phyloP scores from a whole-genome alignment of 305 asterid species.

The Fraxinus floribunda region DNA sequence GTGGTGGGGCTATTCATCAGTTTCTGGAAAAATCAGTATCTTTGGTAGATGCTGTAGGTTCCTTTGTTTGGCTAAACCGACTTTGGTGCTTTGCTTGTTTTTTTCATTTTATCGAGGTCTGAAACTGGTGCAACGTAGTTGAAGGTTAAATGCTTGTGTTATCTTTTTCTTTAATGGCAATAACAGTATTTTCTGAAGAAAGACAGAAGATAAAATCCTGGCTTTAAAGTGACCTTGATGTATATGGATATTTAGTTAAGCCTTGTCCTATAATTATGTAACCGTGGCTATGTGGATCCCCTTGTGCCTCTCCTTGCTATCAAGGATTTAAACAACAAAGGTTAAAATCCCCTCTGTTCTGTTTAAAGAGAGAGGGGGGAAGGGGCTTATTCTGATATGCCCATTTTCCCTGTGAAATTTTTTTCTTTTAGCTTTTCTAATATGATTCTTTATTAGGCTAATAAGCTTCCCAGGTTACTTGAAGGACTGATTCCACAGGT shows the following conservation, averaged over 20 bases:
- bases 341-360: background rate
- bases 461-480: conserved; percentile 13
- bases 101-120: background rate
- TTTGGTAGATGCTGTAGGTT: background rate
- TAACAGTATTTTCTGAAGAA: conserved; percentile 5
- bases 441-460: background rate
- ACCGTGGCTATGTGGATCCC: background rate
- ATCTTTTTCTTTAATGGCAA: background rate
- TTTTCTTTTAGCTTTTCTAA: conserved; percentile 10
- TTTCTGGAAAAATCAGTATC: conserved; percentile 7
- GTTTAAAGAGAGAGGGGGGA: background rate
- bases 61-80: background rate
- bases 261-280: background rate
- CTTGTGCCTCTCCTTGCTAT: background rate
- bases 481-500: background rate
- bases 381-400: conserved; percentile 1
- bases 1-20: background rate
- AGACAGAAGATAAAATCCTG: background rate
- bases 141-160: background rate
- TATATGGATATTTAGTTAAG: background rate
- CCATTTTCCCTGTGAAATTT: conserved; percentile 11
- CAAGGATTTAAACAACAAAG: background rate
- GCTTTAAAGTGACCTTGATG: background rate
- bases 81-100: background rate
- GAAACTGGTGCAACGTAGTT: background rate